These are phyloP conservation scores for Coelastrella sp. DNA, from an alignment of 139 green algal species.

Conservation along the genomic window DNA sequence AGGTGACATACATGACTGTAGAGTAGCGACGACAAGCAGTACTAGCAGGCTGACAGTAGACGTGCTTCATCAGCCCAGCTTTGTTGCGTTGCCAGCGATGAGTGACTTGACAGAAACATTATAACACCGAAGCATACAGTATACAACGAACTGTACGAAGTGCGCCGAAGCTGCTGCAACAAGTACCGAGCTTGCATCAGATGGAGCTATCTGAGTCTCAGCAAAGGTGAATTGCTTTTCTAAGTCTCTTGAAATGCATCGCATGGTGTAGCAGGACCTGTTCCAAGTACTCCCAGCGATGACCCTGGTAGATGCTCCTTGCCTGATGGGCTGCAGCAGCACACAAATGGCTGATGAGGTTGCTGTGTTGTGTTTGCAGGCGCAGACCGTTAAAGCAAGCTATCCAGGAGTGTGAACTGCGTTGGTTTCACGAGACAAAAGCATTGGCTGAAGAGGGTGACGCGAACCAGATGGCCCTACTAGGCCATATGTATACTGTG, in stretches of 20 bases:
- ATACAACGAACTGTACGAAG: too few relatives aligned
- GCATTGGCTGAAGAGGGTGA: slow-evolving; percentile 16
- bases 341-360: too few relatives aligned
- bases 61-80: too few relatives aligned
- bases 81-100: too few relatives aligned
- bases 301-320: too few relatives aligned
- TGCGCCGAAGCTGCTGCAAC: background rate
- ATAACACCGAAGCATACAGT: too few relatives aligned
- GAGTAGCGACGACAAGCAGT: too few relatives aligned
- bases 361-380: background rate
- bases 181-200: background rate
- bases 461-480: slow-evolving; percentile 27
- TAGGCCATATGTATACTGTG: slow-evolving; percentile 39
- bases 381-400: slow-evolving; percentile 18
- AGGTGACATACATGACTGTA: too few relatives aligned
- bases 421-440: slow-evolving; percentile 41
- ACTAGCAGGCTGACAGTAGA: too few relatives aligned
- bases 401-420: slow-evolving; percentile 39
- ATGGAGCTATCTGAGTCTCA: background rate
- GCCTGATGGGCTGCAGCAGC: background rate
- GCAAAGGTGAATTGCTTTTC: background rate
- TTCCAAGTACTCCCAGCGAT: too few relatives aligned
- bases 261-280: background rate
- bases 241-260: background rate
- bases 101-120: too few relatives aligned